These are phyloP conservation scores for Verbena officinalis DNA, from an alignment of 257 asterid genomes.

Conservation along the genomic window DNA sequence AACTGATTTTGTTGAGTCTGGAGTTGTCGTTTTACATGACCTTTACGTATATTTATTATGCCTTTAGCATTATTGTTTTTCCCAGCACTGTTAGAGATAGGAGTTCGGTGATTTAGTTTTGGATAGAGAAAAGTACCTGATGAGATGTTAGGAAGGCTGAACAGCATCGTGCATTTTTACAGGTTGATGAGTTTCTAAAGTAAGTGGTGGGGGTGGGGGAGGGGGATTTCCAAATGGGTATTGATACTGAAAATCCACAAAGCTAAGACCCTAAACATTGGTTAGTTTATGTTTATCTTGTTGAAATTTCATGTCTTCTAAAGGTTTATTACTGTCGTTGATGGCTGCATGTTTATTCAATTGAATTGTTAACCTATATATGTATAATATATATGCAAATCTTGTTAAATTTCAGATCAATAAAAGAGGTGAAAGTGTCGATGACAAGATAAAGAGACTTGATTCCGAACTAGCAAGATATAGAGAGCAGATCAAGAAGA, in stretches of 20 bases:
- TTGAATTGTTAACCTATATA: conserved; percentile 15
- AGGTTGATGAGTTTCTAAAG: background rate
- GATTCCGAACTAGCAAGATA: conserved; percentile 78
- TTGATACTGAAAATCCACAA: conserved; percentile 8
- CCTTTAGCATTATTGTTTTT: background rate
- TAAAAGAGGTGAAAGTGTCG: conserved; percentile 90
- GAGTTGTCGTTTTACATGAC: background rate
- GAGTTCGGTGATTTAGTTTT: conserved; percentile 1
- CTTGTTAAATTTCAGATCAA: conserved; percentile 53
- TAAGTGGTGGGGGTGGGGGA: too few species aligned
- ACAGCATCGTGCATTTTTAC: background rate
- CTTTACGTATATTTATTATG: background rate
- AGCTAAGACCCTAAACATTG: background rate
- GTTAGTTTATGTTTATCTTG: conserved; percentile 10
- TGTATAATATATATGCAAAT: conserved; percentile 5
- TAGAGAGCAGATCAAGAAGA: conserved; percentile 90
- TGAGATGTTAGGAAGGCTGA: conserved; percentile 4
- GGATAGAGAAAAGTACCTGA: background rate
- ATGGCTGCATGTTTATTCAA: conserved; percentile 7
- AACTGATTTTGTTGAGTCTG: background rate
- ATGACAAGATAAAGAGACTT: conserved; percentile 84
- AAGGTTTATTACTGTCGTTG: conserved; percentile 3
- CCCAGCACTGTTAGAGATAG: background rate
- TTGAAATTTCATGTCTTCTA: background rate
- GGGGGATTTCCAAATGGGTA: background rate